Evolutionary conservation across 768 basidiomycete genomes (phyloP), one percentile per base, ranked within the genome.

Genomic region (Russula dissimulans): DNA sequence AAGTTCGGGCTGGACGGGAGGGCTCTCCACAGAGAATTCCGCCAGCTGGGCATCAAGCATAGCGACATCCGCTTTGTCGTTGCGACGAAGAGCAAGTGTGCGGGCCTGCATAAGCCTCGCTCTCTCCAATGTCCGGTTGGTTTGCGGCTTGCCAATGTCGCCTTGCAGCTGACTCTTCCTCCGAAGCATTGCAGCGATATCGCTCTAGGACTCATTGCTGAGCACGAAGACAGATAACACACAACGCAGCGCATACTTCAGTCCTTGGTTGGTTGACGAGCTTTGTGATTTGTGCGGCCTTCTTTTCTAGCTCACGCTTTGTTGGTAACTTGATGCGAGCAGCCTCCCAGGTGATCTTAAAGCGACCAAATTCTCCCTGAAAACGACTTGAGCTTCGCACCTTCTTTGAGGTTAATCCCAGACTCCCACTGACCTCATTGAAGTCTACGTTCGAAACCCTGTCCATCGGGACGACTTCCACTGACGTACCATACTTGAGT

Each of bases 361-460:
- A 74, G 38, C 86, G 83, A 12, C 81, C 81, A 70, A 84, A 89
- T 70, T 95, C 92, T 70, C 80, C 79, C 89, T 92, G 69, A 49
- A 34, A 47, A 29, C 12, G 18, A 48, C 15, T 15, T 56, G 4
- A 32, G n/a, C 31, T 12, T 17, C 6, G 64, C 5, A 32, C 10
- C 22, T 12, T 17, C 6, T 64, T 48, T 46, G 31, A 4, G 18
- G 31, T 38, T 22, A 14, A n/a, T 46, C 10, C 41, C 41, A 14
- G 8, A 15, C 5, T 11, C 15, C 41, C 10, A 78, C 84, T 53
- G 50, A 94, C 95, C 62, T 76, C 71, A 11, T 73, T 75, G 59
- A 92, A 86, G 3, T 73, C 58, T 1, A 80, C 73, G 69, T 97
- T 95, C 7, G 92, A 95, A 8, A 95, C 83, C 65, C 86, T 87